phyloP scores from a whole-genome alignment of 2,329 filamentous ascomycete genomes.

The Fusarium xylarioides region DNA sequence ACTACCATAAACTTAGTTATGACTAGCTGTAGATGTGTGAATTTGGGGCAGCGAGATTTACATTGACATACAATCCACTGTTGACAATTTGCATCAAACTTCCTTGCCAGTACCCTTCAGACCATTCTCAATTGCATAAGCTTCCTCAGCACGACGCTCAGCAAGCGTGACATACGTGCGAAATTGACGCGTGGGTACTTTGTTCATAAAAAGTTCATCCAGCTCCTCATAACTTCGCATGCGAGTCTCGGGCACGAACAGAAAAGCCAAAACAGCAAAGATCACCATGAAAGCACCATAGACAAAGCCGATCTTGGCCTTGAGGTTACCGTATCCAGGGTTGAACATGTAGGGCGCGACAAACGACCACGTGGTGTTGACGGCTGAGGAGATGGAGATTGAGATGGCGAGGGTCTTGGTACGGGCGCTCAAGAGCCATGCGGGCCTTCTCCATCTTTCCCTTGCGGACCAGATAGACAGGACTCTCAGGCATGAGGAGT shows the following conservation, averaged over 20 bases:
- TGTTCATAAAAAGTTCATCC: constrained; percentile 43
- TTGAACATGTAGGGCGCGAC: constrained; percentile 57
- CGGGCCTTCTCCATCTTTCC: constrained; percentile 38
- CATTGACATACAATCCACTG: accelerated
- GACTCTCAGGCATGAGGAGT: constrained; percentile 60
- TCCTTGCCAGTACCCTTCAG: not conserved
- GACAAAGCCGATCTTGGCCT: constrained; percentile 54
- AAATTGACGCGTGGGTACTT: constrained; percentile 38
- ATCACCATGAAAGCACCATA: constrained; percentile 50
- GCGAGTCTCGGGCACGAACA: constrained; percentile 59
- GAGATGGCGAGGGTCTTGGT: constrained; percentile 55
- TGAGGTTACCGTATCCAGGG: constrained; percentile 47
- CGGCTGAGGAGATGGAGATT: constrained; percentile 53
- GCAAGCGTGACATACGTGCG: constrained; percentile 36
- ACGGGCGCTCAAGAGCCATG: constrained; percentile 52
- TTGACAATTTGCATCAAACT: accelerated
- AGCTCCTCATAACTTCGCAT: constrained; percentile 43
- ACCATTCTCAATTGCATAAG: constrained; percentile 23
- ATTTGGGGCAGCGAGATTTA: accelerated
- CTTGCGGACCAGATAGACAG: constrained; percentile 58
- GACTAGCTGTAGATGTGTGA: not conserved
- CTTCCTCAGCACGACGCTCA: constrained; percentile 38
- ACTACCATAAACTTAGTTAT: too few relatives aligned
- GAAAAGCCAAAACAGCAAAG: constrained; percentile 52
- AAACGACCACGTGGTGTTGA: constrained; percentile 55